Percentiles rank a stretch among this genome's conserved stretches.
These are phyloP conservation scores for Martensiomyces pterosporus DNA, from an alignment of 192 early-diverging fungal species.

Conservation along the genomic window DNA sequence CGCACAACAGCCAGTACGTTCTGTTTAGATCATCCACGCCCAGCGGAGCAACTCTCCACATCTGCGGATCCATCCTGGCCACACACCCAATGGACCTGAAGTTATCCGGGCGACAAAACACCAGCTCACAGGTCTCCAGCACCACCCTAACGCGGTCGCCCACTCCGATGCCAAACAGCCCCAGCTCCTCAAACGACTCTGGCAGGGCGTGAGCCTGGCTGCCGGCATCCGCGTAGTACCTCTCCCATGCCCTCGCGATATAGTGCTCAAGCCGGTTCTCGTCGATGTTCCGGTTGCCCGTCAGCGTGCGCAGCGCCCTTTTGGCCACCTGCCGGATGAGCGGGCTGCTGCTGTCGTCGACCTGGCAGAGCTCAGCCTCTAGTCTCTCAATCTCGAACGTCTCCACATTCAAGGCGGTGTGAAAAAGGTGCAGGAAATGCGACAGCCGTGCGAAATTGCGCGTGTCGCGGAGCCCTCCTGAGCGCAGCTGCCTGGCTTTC, in stretches of 20 bases:
- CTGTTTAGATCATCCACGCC: constrained; percentile 17
- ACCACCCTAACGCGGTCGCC: constrained; percentile 18
- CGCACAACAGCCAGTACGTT: constrained; percentile 31
- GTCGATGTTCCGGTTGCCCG: constrained; percentile 16
- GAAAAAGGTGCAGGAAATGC: constrained; percentile 22
- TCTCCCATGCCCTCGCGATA: constrained; percentile 19
- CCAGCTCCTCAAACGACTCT: constrained; percentile 3
- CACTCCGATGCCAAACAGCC: constrained; percentile 10
- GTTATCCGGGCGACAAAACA: constrained; percentile 14
- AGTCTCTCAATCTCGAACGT: constrained; percentile 13
- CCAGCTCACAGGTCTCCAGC: constrained; percentile 28
- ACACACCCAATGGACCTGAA: constrained; percentile 4
- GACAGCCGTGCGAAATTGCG: constrained; percentile 33
- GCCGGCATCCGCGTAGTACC: constrained; percentile 3
- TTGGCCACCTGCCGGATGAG: constrained; percentile 11
- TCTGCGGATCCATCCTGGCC: not conserved
- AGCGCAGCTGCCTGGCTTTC: not conserved
- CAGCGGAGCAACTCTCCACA: constrained; percentile 12
- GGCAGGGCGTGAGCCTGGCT: too few relatives aligned
- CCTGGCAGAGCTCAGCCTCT: constrained; percentile 15
- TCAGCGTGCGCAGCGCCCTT: constrained; percentile 12
- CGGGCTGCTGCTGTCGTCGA: not conserved
- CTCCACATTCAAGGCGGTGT: constrained; percentile 16
- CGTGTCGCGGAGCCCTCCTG: constrained; percentile 22
- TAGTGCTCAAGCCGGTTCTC: constrained; percentile 11